A percentile compares a stretch with the other conserved stretches of the same genome.
These are phyloP conservation scores for Cladophialophora immunda DNA, from an alignment of 2,329 filamentous ascomycete species.

Conservation along the genomic window DNA sequence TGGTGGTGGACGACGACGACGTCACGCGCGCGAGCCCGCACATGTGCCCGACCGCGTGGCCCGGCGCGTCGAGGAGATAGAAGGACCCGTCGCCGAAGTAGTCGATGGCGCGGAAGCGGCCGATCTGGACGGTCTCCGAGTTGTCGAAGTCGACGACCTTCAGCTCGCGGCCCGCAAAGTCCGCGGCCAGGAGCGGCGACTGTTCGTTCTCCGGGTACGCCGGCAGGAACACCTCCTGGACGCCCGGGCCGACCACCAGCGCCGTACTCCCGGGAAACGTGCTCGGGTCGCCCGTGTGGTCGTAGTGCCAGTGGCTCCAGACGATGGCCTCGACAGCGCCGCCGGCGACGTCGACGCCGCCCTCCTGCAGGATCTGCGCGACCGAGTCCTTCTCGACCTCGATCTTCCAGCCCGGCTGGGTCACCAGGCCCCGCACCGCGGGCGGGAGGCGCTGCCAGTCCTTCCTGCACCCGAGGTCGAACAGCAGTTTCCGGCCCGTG, in stretches of 20 bases:
- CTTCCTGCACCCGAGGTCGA: slow-evolving; percentile 47
- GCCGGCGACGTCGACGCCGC: slow-evolving; percentile 3
- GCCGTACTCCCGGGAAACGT: slow-evolving; percentile 50
- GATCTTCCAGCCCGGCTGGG: slow-evolving; percentile 16
- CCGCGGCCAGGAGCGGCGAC: slow-evolving; percentile 44
- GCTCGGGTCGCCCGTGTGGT: slow-evolving; percentile 62
- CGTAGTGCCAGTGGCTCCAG: slow-evolving; percentile 40
- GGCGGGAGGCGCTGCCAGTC: slow-evolving; percentile 27
- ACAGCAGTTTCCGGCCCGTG: slow-evolving; percentile 43
- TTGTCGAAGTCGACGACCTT: slow-evolving; percentile 33
- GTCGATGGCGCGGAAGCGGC: slow-evolving; percentile 51
- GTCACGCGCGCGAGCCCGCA: slow-evolving; percentile 58
- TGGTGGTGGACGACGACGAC: too few relatives aligned
- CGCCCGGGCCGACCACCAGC: slow-evolving; percentile 62
- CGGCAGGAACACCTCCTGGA: slow-evolving; percentile 56
- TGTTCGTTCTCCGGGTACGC: slow-evolving; percentile 55
- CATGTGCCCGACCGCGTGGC: slow-evolving; percentile 58
- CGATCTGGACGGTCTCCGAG: slow-evolving; percentile 37
- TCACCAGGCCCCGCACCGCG: neutral
- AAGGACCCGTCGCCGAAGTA: slow-evolving; percentile 51
- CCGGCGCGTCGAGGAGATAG: slow-evolving; percentile 56
- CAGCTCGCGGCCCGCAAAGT: slow-evolving; percentile 45
- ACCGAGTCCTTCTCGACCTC: slow-evolving; percentile 17
- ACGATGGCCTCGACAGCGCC: slow-evolving; percentile 29
- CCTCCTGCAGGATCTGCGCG: slow-evolving; percentile 30